Evolutionary conservation across 768 basidiomycete species (phyloP).

Genomic region (Psilocybe tampanensis): DNA sequence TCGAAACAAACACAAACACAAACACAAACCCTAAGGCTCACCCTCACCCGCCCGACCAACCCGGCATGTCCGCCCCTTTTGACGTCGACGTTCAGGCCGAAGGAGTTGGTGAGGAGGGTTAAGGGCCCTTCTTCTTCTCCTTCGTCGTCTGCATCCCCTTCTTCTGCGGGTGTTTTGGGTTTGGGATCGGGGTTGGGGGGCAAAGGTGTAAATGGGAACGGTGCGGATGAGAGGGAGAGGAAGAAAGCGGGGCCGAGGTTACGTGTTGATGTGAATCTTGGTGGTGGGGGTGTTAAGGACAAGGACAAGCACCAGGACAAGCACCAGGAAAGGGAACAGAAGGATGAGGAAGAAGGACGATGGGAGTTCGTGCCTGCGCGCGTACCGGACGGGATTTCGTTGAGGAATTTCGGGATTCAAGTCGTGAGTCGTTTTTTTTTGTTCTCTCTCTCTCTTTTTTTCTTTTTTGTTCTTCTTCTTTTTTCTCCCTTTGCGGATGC

Average conservation of each 20-base stretch:
- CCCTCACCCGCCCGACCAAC: conserved; percentile 20
- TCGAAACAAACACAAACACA: background rate
- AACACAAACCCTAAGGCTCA: background rate
- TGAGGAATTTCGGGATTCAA: conserved; percentile 90
- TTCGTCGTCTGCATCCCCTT: too few relatives aligned
- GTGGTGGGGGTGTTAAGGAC: too few relatives aligned
- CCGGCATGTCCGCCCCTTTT: conserved; percentile 38
- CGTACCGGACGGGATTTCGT: conserved; percentile 81
- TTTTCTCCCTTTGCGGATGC: too few relatives aligned
- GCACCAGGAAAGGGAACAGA: too few relatives aligned
- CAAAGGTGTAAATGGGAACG: background rate
- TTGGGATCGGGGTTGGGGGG: too few relatives aligned
- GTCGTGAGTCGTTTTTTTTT: conserved; percentile 66
- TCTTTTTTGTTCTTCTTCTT: background rate
- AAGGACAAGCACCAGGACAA: too few relatives aligned
- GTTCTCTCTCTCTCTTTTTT: too few relatives aligned
- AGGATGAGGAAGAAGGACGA: conserved; percentile 23
- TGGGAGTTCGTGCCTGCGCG: conserved; percentile 72
- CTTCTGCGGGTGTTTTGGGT: too few relatives aligned
- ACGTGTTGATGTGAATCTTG: too few relatives aligned
- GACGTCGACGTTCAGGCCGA: conserved; percentile 53
- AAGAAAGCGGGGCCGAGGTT: background rate
- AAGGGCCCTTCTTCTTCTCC: too few relatives aligned
- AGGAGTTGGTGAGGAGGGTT: conserved; percentile 40
- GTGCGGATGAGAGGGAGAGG: conserved; percentile 5